phyloP scores from a whole-genome alignment of 225 moss, liverwort and hornwort genomes.

The Bryum argenteum region DNA sequence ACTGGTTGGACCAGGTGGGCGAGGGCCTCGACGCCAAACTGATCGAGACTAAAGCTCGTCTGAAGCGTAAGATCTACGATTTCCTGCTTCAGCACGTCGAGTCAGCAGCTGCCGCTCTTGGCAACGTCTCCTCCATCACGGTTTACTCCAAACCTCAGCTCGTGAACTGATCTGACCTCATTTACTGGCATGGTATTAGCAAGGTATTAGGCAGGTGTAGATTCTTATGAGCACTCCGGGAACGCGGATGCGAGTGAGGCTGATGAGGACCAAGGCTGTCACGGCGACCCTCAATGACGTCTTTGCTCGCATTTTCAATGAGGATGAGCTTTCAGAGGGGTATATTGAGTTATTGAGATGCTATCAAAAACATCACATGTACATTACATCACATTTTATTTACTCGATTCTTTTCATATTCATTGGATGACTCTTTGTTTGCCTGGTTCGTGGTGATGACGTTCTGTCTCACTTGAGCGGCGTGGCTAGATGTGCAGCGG shows the following conservation, averaged over 20 bases:
- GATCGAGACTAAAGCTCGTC: slow-evolving; percentile 72
- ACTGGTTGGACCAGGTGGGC: slow-evolving; percentile 89
- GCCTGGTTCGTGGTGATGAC: too few species aligned
- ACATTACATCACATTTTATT: slow-evolving; percentile 39
- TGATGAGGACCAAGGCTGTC: slow-evolving; percentile 34
- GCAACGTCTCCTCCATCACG: slow-evolving; percentile 62
- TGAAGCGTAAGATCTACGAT: slow-evolving; percentile 91
- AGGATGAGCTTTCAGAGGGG: slow-evolving; percentile 17
- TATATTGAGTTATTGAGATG: slow-evolving; percentile 15
- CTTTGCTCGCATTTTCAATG: slow-evolving; percentile 22
- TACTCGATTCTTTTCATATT: slow-evolving; percentile 13
- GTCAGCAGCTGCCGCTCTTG: slow-evolving; percentile 87
- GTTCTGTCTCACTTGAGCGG: background rate
- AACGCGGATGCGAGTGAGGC: slow-evolving; percentile 18
- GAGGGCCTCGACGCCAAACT: slow-evolving; percentile 54
- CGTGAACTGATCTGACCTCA: slow-evolving; percentile 32
- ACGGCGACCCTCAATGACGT: slow-evolving; percentile 25
- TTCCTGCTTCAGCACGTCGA: slow-evolving; percentile 92
- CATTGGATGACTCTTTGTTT: too few species aligned
- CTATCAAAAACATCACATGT: slow-evolving; percentile 20
- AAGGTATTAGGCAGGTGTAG: background rate
- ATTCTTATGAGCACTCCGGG: background rate
- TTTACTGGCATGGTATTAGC: background rate
- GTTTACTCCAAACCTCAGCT: slow-evolving; percentile 58
- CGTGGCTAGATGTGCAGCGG: slow-evolving; percentile 24